These are phyloP conservation scores for Simplicillium aogashimaense DNA, from an alignment of 2,329 filamentous ascomycete species.

Conservation along the genomic window DNA sequence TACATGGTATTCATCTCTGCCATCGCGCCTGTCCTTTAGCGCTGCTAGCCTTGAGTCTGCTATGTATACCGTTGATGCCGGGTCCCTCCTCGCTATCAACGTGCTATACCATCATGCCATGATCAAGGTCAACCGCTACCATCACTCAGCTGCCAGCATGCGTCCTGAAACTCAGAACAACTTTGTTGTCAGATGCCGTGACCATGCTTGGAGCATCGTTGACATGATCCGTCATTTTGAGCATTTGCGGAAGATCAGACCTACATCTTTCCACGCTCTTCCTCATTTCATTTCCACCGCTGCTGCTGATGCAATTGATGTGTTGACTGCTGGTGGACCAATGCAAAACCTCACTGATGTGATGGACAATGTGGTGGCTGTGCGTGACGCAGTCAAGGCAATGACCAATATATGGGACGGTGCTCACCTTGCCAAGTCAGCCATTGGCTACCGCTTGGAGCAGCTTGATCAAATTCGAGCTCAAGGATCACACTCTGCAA, in stretches of 20 bases:
- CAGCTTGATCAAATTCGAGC: conserved; percentile 23
- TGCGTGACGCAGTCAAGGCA: too few relatives aligned
- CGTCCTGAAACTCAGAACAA: conserved; percentile 28
- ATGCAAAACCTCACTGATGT: conserved; percentile 28
- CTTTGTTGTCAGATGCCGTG: conserved; percentile 36
- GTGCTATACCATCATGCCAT: conserved; percentile 55
- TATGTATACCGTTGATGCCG: conserved; percentile 40
- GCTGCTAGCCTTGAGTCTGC: conserved; percentile 47
- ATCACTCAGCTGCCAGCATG: conserved; percentile 27
- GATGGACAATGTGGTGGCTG: conserved; percentile 47
- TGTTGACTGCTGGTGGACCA: conserved; percentile 50
- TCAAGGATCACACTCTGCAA: conserved; percentile 16
- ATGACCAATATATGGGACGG: too few relatives aligned
- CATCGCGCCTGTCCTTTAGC: conserved; percentile 42
- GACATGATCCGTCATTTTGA: conserved; percentile 33
- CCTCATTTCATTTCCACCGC: conserved; percentile 55
- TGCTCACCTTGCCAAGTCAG: conserved; percentile 27
- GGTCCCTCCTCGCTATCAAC: conserved; percentile 54
- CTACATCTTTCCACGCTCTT: conserved; percentile 28
- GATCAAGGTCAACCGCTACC: conserved; percentile 56
- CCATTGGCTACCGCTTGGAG: conserved; percentile 29
- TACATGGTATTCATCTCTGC: conserved; percentile 49
- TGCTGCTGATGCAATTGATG: conserved; percentile 54
- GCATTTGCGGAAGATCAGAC: conserved; percentile 20
- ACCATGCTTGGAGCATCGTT: conserved; percentile 43